These are phyloP conservation scores for Solanum okadae DNA, from an alignment of 257 asterid species.

Conservation along the genomic window DNA sequence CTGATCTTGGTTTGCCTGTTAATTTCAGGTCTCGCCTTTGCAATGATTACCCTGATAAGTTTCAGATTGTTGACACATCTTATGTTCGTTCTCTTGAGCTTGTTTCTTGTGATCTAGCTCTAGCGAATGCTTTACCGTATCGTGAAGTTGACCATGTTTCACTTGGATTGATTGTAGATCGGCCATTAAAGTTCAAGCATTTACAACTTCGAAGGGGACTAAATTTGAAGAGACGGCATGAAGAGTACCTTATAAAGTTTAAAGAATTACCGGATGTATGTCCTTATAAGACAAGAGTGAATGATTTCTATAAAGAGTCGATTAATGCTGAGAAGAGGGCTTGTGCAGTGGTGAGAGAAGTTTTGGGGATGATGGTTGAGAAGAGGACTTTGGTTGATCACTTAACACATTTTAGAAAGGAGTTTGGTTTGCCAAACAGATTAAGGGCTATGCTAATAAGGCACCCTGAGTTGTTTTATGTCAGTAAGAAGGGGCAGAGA, in stretches of 20 bases:
- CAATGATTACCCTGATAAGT: constrained; percentile 69
- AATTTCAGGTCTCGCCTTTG: constrained; percentile 76
- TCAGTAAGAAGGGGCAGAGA: constrained; percentile 80
- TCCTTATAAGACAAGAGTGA: constrained; percentile 51
- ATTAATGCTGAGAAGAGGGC: constrained; percentile 87
- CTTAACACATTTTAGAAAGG: constrained; percentile 87
- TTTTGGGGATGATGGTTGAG: constrained; percentile 77
- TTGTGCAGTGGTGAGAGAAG: constrained; percentile 81
- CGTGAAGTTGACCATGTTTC: constrained; percentile 24
- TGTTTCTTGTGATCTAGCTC: constrained; percentile 50
- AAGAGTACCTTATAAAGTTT: constrained; percentile 58
- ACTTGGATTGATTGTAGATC: constrained; percentile 64
- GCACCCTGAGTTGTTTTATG: constrained; percentile 91
- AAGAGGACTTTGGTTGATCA: constrained; percentile 92
- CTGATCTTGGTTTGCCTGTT: constrained; percentile 79
- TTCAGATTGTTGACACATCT: constrained; percentile 72
- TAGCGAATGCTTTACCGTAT: constrained; percentile 40
- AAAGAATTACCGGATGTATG: constrained; percentile 56
- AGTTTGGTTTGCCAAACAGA: constrained; percentile 79
- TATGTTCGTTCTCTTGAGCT: constrained; percentile 93
- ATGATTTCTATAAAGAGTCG: constrained; percentile 42
- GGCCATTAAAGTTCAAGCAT: constrained; percentile 82
- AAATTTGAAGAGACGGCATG: constrained; percentile 65
- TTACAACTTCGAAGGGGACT: constrained; percentile 69
- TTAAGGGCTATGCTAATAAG: constrained; percentile 84